Evolutionary conservation across 2,329 filamentous ascomycete species (phyloP).

Genomic region (Colletotrichum tropicale): DNA sequence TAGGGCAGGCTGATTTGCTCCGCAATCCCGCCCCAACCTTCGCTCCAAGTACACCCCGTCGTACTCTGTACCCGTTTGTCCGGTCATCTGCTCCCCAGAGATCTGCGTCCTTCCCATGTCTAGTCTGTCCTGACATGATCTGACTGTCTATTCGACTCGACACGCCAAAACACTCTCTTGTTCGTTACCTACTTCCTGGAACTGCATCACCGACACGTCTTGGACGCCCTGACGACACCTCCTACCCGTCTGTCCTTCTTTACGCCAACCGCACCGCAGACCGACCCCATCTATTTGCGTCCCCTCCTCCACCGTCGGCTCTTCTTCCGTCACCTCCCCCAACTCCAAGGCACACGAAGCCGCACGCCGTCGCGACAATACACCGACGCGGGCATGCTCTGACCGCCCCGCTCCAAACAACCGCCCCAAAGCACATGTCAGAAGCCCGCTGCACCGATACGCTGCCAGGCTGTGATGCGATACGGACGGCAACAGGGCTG

Average conservation of each 20-base stretch:
- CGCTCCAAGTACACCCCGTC: not conserved
- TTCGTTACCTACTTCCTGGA: not conserved
- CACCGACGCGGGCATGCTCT: conserved; percentile 8
- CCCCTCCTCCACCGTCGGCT: not conserved
- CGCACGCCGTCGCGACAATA: not conserved
- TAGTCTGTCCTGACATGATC: not conserved
- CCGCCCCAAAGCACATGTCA: conserved; percentile 13
- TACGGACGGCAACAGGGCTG: conserved; percentile 6
- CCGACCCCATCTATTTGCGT: not conserved
- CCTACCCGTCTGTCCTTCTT: not conserved
- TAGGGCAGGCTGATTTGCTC: not conserved
- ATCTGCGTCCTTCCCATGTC: conserved; percentile 8
- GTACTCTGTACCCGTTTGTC: not conserved
- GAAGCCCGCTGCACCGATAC: not conserved
- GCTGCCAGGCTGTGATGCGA: conserved; percentile 15
- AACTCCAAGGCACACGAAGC: not conserved
- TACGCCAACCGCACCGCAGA: not conserved
- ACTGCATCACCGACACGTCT: not conserved
- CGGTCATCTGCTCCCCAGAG: conserved; percentile 14
- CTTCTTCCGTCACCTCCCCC: not conserved
- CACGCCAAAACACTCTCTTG: not conserved
- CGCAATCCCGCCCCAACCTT: not conserved
- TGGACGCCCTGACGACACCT: not conserved
- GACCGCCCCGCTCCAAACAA: not conserved
- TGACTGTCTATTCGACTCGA: not conserved